Percentiles rank a stretch among this genome's conserved stretches.
Evolutionary conservation across 305 asterid genomes (phyloP).

Genomic region (Coffea humblotiana): DNA sequence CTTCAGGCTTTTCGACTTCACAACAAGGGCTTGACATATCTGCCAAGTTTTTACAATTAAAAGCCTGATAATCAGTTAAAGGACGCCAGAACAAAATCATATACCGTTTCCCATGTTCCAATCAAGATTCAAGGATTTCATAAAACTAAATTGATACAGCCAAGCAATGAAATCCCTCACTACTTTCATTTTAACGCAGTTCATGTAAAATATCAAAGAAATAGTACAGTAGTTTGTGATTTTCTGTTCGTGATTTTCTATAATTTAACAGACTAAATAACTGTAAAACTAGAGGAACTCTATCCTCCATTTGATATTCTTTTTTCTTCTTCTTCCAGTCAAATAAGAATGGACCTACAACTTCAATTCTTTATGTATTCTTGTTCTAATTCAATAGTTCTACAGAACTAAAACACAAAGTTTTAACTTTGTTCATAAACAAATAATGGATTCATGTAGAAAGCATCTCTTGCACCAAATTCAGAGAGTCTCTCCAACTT

Average conservation of each 20-base stretch:
- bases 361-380: no score
- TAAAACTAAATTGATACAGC: background rate
- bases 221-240: background rate
- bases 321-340: no score
- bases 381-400: no score
- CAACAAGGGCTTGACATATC: slow-evolving; percentile 44
- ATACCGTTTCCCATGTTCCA: background rate
- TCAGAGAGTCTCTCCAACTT: no score
- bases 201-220: no score
- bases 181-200: background rate
- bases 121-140: background rate
- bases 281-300: background rate
- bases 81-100: background rate
- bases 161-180: background rate
- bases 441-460: no score
- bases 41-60: slow-evolving; percentile 21
- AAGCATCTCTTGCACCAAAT: no score
- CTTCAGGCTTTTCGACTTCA: slow-evolving; percentile 36
- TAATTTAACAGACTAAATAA: background rate
- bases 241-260: background rate
- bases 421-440: no score
- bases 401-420: no score
- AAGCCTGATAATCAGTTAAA: slow-evolving; percentile 6
- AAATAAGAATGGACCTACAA: no score
- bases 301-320: no score